These are phyloP conservation scores for Hypomyces perniciosus DNA, from an alignment of 2,329 filamentous ascomycete genomes.

Conservation along the genomic window DNA sequence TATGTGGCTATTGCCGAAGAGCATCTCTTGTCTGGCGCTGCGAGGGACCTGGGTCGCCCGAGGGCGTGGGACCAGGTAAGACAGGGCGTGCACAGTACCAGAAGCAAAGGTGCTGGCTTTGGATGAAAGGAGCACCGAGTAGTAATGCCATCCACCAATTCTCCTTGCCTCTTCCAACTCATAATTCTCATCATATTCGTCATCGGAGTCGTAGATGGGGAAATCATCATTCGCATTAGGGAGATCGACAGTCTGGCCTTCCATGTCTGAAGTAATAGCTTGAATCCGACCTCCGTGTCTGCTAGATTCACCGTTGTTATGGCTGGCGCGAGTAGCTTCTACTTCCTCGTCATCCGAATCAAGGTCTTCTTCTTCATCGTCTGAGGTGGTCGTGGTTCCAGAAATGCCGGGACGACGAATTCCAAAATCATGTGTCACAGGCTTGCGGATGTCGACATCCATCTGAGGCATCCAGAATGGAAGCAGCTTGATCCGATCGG, in stretches of 20 bases:
- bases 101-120: slow-evolving; percentile 39
- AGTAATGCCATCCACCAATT: slow-evolving; percentile 72
- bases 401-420: slow-evolving; percentile 76
- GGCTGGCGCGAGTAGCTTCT: slow-evolving; percentile 9
- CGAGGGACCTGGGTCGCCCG: slow-evolving; percentile 51
- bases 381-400: slow-evolving; percentile 70
- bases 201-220: slow-evolving; percentile 79
- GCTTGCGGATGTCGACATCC: slow-evolving; percentile 95
- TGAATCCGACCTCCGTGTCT: slow-evolving; percentile 33
- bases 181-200: slow-evolving; percentile 71
- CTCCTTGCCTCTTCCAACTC: slow-evolving; percentile 71
- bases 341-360: slow-evolving; percentile 61
- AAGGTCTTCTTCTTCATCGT: slow-evolving; percentile 66
- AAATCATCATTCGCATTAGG: slow-evolving; percentile 62
- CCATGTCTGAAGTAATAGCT: slow-evolving; percentile 57
- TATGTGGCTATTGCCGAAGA: slow-evolving; percentile 51
- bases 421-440: slow-evolving; percentile 79
- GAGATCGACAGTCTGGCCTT: slow-evolving; percentile 70
- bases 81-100: slow-evolving; percentile 38
- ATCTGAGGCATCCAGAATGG: slow-evolving; percentile 99
- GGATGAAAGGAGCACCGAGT: slow-evolving; percentile 49
- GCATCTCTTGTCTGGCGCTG: slow-evolving; percentile 45
- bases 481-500: slow-evolving; percentile 77
- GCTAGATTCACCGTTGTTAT: slow-evolving; percentile 31
- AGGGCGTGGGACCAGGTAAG: slow-evolving; percentile 50